These are phyloP conservation scores for Candida silvatica DNA, from an alignment of 805 yeast genomes.

Conservation along the genomic window DNA sequence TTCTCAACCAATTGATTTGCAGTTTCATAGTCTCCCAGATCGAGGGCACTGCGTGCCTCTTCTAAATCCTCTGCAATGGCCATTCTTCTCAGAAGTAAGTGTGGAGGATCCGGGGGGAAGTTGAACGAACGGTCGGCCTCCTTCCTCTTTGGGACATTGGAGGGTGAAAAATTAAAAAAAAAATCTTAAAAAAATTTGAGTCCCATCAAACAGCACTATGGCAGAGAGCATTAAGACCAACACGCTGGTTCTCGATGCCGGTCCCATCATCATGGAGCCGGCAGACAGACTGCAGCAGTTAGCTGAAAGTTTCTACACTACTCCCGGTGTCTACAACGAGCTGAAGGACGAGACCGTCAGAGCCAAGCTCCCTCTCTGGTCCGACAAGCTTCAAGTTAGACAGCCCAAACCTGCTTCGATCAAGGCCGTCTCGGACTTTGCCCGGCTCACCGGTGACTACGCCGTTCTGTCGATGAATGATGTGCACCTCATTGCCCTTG, in stretches of 20 bases:
- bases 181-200: neutral
- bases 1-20: conserved; percentile 34
- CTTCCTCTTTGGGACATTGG: too few relatives aligned
- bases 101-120: too few relatives aligned
- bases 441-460: conserved; percentile 86
- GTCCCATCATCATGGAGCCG: conserved; percentile 84
- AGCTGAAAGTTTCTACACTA: conserved; percentile 71
- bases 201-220: neutral
- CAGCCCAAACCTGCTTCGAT: conserved; percentile 69
- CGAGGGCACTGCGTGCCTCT: conserved; percentile 34
- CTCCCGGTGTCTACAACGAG: conserved; percentile 87
- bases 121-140: too few relatives aligned
- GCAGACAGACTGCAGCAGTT: conserved; percentile 61
- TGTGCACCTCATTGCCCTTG: conserved; percentile 83
- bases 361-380: conserved; percentile 74
- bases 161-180: too few relatives aligned
- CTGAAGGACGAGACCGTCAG: conserved; percentile 81
- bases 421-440: conserved; percentile 61
- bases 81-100: too few relatives aligned
- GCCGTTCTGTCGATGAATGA: conserved; percentile 85
- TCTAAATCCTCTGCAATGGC: conserved; percentile 15
- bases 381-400: conserved; percentile 54
- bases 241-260: conserved; percentile 82
- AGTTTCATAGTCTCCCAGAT: conserved; percentile 31
- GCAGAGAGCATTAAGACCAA: conserved; percentile 27